A percentile compares a stretch with the other conserved stretches of the same genome.
These are phyloP conservation scores for Clavispora santaluciae DNA, from an alignment of 805 yeast species.

Conservation along the genomic window DNA sequence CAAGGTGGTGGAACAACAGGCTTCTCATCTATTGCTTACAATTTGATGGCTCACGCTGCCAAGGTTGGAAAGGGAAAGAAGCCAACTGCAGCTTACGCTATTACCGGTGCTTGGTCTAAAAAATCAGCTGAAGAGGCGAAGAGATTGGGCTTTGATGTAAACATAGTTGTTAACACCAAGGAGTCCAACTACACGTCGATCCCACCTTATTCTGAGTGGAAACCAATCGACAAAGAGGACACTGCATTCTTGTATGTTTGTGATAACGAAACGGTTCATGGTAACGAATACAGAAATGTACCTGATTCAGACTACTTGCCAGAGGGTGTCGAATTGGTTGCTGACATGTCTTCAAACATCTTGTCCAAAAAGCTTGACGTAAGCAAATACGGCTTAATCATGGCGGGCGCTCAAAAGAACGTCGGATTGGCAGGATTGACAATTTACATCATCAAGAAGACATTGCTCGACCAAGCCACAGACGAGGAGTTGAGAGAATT, in stretches of 20 bases:
- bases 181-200: slow-evolving; percentile 56
- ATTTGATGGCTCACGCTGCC: slow-evolving; percentile 70
- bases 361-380: slow-evolving; percentile 78
- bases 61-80: slow-evolving; percentile 61
- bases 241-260: slow-evolving; percentile 86
- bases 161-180: slow-evolving; percentile 64
- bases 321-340: slow-evolving; percentile 72
- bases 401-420: slow-evolving; percentile 99
- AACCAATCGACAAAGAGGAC: slow-evolving; percentile 46
- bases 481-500: slow-evolving; percentile 55
- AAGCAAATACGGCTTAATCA: slow-evolving; percentile 76
- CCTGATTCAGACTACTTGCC: slow-evolving; percentile 56
- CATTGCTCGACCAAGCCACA: slow-evolving; percentile 62
- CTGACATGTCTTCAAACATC: slow-evolving; percentile 93
- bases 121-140: slow-evolving; percentile 84
- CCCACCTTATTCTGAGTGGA: slow-evolving; percentile 66
- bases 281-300: slow-evolving; percentile 66
- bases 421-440: slow-evolving; percentile 96
- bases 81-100: slow-evolving; percentile 80
- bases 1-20: slow-evolving; percentile 99
- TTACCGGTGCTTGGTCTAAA: slow-evolving; percentile 93
- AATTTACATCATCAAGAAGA: slow-evolving; percentile 81
- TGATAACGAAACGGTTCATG: slow-evolving; percentile 97
- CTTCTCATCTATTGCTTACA: slow-evolving; percentile 81
- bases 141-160: slow-evolving; percentile 74